Conservation (phyloP, 768 basidiomycete species). For the Pulveroboletus sp. region DNA sequence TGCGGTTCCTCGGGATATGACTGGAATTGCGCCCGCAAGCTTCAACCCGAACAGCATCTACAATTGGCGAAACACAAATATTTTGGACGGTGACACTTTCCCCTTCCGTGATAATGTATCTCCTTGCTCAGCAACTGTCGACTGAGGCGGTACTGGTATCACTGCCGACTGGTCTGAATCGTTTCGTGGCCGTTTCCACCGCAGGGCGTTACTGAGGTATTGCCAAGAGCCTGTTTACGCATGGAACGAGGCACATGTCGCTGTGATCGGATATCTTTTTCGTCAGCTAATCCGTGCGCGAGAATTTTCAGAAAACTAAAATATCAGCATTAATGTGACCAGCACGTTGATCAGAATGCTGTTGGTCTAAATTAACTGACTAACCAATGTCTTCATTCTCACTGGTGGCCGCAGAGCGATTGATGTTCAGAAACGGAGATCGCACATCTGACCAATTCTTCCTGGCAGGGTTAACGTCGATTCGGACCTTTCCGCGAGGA, state of each 20-base stretch:
- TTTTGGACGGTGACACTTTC: neutral
- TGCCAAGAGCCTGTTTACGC: constrained; percentile 3
- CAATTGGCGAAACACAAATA: neutral
- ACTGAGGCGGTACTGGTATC: too few relatives aligned
- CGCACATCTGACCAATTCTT: neutral
- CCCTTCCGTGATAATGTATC: neutral
- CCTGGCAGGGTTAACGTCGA: neutral
- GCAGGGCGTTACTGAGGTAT: neutral
- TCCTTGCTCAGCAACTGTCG: constrained; percentile 1
- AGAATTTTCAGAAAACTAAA: neutral
- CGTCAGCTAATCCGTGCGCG: neutral
- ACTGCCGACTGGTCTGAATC: neutral
- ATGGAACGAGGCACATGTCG: constrained; percentile 1
- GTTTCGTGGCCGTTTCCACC: neutral
- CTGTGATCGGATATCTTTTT: constrained; percentile 8
- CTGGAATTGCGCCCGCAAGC: neutral
- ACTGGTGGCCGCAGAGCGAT: neutral
- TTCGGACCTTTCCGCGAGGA: neutral
- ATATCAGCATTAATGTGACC: neutral
- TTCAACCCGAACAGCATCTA: neutral
- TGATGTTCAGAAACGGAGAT: neutral
- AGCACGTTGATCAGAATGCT: neutral
- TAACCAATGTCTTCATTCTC: constrained; percentile 4
- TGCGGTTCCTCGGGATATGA: neutral
- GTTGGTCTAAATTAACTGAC: constrained; percentile 8